Evolutionary conservation across 2,329 filamentous ascomycete genomes (phyloP).

Genomic region (Cladosporium cucumerinum): DNA sequence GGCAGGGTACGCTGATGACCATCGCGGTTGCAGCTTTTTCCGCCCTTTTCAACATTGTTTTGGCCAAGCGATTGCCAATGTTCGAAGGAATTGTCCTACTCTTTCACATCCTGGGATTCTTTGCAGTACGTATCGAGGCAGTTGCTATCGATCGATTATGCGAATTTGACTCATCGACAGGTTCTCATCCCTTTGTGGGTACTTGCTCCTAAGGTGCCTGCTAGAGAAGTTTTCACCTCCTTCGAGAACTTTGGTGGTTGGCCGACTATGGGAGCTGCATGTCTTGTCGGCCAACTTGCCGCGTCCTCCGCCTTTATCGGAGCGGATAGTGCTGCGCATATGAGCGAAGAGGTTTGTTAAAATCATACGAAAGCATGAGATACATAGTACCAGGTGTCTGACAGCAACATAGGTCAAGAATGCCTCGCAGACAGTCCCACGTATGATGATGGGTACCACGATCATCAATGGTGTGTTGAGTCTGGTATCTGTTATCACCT

Average conservation of each 20-base stretch:
- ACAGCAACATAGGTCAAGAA: conserved; percentile 19
- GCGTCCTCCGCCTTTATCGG: conserved; percentile 17
- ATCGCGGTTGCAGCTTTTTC: conserved; percentile 33
- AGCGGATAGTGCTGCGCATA: conserved; percentile 5
- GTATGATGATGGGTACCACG: conserved; percentile 44
- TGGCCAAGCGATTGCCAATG: conserved; percentile 35
- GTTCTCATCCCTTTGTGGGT: conserved; percentile 42
- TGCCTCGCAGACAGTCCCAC: conserved; percentile 39
- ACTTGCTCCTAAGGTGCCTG: conserved; percentile 24
- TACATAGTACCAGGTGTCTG: neutral
- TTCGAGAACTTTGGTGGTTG: conserved; percentile 40
- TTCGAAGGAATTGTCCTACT: conserved; percentile 47
- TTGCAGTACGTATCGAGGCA: conserved; percentile 40
- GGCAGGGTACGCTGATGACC: conserved; percentile 37
- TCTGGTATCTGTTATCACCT: conserved; percentile 40
- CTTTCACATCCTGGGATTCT: conserved; percentile 50
- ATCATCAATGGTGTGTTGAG: conserved; percentile 45
- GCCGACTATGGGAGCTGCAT: conserved; percentile 38
- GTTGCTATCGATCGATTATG: too few species aligned
- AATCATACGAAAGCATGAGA: neutral
- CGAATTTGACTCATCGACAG: conserved; percentile 22
- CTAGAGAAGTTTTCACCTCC: conserved; percentile 30
- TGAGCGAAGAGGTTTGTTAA: conserved; percentile 24
- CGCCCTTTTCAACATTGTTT: conserved; percentile 44
- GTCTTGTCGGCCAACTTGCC: conserved; percentile 37